Base-by-base conservation (phyloP, 2,329 filamentous ascomycete species). In the Leptoxyphium fumago region DNA sequence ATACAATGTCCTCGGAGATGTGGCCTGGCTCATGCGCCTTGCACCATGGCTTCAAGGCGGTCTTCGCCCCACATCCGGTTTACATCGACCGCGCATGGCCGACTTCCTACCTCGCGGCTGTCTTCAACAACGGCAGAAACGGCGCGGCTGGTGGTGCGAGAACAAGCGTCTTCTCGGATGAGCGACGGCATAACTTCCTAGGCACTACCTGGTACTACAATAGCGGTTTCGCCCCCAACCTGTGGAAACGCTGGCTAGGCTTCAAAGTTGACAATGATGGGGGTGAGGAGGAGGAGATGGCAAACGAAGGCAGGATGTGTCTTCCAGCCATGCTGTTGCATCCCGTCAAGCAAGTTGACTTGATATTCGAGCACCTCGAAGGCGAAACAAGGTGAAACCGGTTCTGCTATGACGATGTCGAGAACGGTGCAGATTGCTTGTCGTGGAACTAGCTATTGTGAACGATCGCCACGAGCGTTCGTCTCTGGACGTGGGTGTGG, bases 1-100 rank as follows among this genome's bases (percentile, higher is more conserved):
- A 79, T 61, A 78, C 70, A 61, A 86, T 80, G 80, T 87, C 84
- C 59, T 76, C 74, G 21, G 83, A 88, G 61, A 88, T 88, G 83
- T 86, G 81, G 64, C 82, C 82, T 1, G 73, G 80, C 0, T 75
- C 73, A 1, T 73, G 78, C 56, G 80, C 82, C 0, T 67, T 88
- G 5, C 82, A 86, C 52, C 82, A 84, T 55, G 82, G 83, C 1
- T 69, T 85, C 54, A 88, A 88, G 63, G 83, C 81, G 17, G 79
- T 84, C 0, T 84, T 80, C 53, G 70, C 69, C 2, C 73, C 73
- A 1, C 72, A 76, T 40, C 72, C 73, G 0, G 71, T 75, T 11
- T 75, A 71, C 55, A 68, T 75, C 29, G 73, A 76, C 53, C 69
- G 72, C 3, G 63, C 67, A 30, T 76, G 73, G 73, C 71, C 73